Evolutionary conservation across 2,329 filamentous ascomycete genomes (phyloP).

Genomic region (Epichloe sp.): DNA sequence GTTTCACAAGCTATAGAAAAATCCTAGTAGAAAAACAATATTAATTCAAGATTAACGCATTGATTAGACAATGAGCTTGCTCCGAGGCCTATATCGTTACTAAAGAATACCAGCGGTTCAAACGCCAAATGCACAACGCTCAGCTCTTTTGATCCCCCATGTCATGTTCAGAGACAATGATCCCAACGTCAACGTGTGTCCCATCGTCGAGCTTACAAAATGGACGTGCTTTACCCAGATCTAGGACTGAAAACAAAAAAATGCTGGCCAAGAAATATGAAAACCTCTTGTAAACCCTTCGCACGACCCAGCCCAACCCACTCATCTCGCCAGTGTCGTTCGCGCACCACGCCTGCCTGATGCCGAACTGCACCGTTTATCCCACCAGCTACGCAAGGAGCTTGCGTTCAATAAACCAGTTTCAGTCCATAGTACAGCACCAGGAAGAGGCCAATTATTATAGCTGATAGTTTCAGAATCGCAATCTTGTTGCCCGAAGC

Average conservation of each 20-base stretch:
- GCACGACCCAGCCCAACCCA: not conserved
- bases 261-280: not conserved
- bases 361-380: not conserved
- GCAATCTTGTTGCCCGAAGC: constrained; percentile 81
- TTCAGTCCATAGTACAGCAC: constrained; percentile 61
- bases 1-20: not conserved
- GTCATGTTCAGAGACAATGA: not conserved
- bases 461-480: constrained; percentile 76
- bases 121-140: not conserved
- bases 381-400: no score
- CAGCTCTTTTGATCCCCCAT: not conserved
- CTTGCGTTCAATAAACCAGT: constrained; percentile 41
- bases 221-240: not conserved
- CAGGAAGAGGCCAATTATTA: constrained; percentile 60
- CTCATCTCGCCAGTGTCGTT: not conserved
- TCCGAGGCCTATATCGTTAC: not conserved
- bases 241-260: not conserved
- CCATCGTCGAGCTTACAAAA: not conserved
- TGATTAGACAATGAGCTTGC: not conserved
- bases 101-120: not conserved
- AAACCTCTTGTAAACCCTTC: not conserved
- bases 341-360: not conserved
- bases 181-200: not conserved
- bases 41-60: not conserved
- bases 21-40: not conserved